Conservation (phyloP, 768 basidiomycete genomes). For the Cantharellus anzutake region DNA sequence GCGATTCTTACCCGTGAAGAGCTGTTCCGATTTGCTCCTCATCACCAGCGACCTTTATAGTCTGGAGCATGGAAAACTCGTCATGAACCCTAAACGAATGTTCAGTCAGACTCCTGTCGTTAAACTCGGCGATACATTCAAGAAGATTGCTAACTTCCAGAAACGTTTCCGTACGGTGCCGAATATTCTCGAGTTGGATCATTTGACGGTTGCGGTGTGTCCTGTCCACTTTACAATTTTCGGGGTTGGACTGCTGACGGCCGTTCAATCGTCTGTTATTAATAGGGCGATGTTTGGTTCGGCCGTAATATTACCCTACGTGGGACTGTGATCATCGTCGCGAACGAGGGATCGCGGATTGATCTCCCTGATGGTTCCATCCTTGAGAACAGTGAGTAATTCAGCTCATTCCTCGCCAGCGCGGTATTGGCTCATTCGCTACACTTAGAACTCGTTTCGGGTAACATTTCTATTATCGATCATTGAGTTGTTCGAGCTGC, state of each 20-base stretch:
- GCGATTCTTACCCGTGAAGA: slow-evolving; percentile 74
- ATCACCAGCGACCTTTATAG: slow-evolving; percentile 91
- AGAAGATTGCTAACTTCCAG: slow-evolving; percentile 86
- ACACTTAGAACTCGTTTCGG: slow-evolving; percentile 45
- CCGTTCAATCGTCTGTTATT: background rate
- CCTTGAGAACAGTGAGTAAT: slow-evolving; percentile 43
- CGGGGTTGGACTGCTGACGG: background rate
- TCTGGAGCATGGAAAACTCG: slow-evolving; percentile 68
- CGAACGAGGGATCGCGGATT: slow-evolving; percentile 67
- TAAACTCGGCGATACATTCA: slow-evolving; percentile 94
- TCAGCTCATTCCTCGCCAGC: background rate
- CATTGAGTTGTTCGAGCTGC: slow-evolving; percentile 13
- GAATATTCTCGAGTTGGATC: slow-evolving; percentile 76
- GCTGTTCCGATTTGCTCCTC: slow-evolving; percentile 18
- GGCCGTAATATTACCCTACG: slow-evolving; percentile 71
- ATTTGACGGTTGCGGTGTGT: slow-evolving; percentile 58
- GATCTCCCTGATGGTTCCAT: slow-evolving; percentile 70
- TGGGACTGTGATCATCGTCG: slow-evolving; percentile 78
- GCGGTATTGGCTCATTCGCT: slow-evolving; percentile 1
- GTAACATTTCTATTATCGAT: slow-evolving; percentile 66
- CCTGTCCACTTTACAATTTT: background rate
- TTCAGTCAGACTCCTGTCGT: slow-evolving; percentile 78
- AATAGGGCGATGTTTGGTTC: slow-evolving; percentile 64
- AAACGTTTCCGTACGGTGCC: slow-evolving; percentile 93
- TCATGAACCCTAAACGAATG: slow-evolving; percentile 68